Evolutionary conservation across 371 early-diverging fungal species (phyloP), one percentile per base, ranked within the genome.

Genomic region (Rhizopus microsporus): DNA sequence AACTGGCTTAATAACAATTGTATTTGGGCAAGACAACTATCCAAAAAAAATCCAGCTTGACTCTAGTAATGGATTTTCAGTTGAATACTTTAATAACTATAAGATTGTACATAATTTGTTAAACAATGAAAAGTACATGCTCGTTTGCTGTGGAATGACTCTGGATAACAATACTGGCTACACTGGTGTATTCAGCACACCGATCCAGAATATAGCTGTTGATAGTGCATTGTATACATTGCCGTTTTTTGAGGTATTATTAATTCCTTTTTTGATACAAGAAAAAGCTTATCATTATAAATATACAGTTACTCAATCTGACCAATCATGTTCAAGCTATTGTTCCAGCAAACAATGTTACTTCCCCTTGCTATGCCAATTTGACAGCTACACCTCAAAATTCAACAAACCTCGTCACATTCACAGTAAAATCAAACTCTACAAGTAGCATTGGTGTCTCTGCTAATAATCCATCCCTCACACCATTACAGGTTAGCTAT

Each of bases 111-210:
- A 45, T 7, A 67, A 71, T 33, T 44, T 42, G 2, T 51, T 63
- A 5, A 60, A 49, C 3, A 58, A 59, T 37, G 56, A 66, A 31
- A 57, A 33, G 16, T 71, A 71, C 46, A 67, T 64, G 9, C 59
- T 71, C 16, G 71, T 71, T 12, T 71, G 67, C 15, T 67, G 71
- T 47, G 49, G 52, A 34, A 55, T 57, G n/a, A 32, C 70, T 10
- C 13, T 57, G 30, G 38, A 45, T 15, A 48, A 60, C 30, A 44
- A 48, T 16, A 45, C 56, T n/a, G 65, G 65, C 3, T 69, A 59
- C 33, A 40, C 54, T 55, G 69, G 65, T 31, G 53, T 65, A 39
- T 40, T 69, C 4, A 57, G 59, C 40, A 54, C 49, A 16, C 69
- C 69, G 2, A 32, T 65, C 7, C 54, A 54, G 15, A 37, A 50